Base-by-base conservation (phyloP, 2,329 filamentous ascomycete genomes). In the Neofusicoccum sp. region DNA sequence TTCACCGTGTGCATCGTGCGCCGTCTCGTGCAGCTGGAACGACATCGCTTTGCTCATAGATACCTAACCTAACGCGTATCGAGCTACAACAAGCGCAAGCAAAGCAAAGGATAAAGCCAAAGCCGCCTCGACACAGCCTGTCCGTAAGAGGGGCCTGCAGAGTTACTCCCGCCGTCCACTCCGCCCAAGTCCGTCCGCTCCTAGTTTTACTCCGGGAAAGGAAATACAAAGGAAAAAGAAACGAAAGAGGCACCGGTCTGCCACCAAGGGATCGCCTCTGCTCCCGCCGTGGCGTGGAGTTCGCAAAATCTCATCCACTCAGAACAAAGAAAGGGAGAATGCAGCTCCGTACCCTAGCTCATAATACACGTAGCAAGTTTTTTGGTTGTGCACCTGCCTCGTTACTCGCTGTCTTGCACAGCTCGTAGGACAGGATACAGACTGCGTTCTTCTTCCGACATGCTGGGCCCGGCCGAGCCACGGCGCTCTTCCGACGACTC, bases 371-470 rank as follows among this genome's bases (percentile, higher is more conserved):
- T 49, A 22, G 22, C 22, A 44, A 52, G 29, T 22, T 43, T 44
- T 43, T 28, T 37, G 48, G 16, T 47, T 22, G 22, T 31, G 14
- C 47, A 36, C 29, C 31, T 56, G 37, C 14, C 16, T 45, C 58
- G 31, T 50, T 76, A 76, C 60, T 77, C 74, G 22, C 73, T 72
- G 65, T 77, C 76, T 67, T 74, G 75, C 16, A 78, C 76, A 47
- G 76, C 76, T 37, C 74, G 71, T 56, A 78, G 68, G 31, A 78
- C 76, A 4, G 76, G 76, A 64, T 78, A 78, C 5, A 78, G 66
- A 62, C 73, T 77, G 56, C 75, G 72, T 36, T 71, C 75, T 62
- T 78, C 76, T 48, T 77, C 75, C 48, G 70, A 74, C 68, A 74
- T 71, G 37, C 56, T 22, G 9, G 68, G 69, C 33, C 69, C 70